Base-by-base conservation (phyloP, 345 rosid species). In the Ceriops decandra region DNA sequence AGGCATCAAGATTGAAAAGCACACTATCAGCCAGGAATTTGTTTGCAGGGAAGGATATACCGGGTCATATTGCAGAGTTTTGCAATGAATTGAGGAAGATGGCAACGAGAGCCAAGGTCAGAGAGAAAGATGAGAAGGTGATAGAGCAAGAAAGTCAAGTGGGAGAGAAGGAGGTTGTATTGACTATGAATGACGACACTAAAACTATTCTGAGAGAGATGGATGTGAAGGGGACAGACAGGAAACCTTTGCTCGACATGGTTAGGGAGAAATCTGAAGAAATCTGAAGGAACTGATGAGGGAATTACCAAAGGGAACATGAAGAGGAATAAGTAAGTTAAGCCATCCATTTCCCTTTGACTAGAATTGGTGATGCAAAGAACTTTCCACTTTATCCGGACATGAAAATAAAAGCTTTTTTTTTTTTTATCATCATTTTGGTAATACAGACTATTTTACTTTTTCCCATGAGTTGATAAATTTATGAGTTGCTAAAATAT, bases 51-150 rank as follows among this genome's bases (percentile, higher is more conserved):
- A 87, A 76, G 71, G 95, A 90, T 67, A 85, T 91, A 71, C 68
- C 91, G 1, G 76, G 76, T 8, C 99, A 91, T 68, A 86, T 95
- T 66, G 80, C 88, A 1, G 98, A 91, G 38, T 91, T 95, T 53
- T 92, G 96, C 78, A 83, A 77, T 52, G 97, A 88, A 71, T 62
- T 91, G 76, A 90, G 88, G 96, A 90, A 84, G 72, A 63, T 95
- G 75, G 91, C 97, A 0, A 79, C 79, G 5, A 84, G 88, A 65
- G 81, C 81, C 1, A 88, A 81, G 72, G 96, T 83, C 76, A 84
- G 83, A 70, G 98, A 87, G 69, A 71, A 62, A 30, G 74, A 54
- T 21, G 85, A 74, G 33, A 84, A 74, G 57, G 63, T 31, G 73
- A 10, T 21, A 33, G 51, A 63, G 75, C 47, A 69, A 61, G 73